Evolutionary conservation across 2,329 filamentous ascomycete species (phyloP).

Genomic region (Aspergillus nomiae): DNA sequence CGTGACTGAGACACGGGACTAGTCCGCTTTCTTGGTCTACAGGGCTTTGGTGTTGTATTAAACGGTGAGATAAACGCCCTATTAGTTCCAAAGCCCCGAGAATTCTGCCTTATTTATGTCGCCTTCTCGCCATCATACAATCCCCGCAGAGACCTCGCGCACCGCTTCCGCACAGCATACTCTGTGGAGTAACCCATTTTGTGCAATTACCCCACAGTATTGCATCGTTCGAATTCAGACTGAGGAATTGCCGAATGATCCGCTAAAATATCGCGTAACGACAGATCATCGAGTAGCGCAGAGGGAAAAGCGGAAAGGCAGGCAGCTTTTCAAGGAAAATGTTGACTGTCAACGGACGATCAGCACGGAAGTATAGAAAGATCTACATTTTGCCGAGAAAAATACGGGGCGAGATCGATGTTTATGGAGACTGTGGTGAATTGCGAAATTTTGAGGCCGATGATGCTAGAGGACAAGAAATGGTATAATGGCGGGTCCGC

Average conservation of each 20-base stretch:
- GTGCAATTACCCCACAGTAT: constrained; percentile 24
- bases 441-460: constrained; percentile 19
- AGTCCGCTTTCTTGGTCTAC: not conserved
- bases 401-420: not conserved
- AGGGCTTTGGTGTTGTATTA: not conserved
- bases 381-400: not conserved
- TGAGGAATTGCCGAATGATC: not conserved
- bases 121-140: not conserved
- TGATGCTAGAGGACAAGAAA: constrained; percentile 16
- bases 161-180: not conserved
- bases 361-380: not conserved
- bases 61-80: not conserved
- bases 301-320: not conserved
- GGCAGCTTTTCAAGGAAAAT: not conserved
- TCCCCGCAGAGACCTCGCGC: not conserved
- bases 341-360: not conserved
- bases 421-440: constrained; percentile 3
- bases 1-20: not conserved
- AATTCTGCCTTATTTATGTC: not conserved
- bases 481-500: constrained; percentile 19
- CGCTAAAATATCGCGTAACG: not conserved
- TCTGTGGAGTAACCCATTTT: constrained; percentile 7
- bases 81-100: not conserved
- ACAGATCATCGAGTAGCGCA: not conserved
- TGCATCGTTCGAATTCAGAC: not conserved